Evolutionary conservation across 805 yeast species (phyloP).

Genomic region (Priceomyces haplophilus): DNA sequence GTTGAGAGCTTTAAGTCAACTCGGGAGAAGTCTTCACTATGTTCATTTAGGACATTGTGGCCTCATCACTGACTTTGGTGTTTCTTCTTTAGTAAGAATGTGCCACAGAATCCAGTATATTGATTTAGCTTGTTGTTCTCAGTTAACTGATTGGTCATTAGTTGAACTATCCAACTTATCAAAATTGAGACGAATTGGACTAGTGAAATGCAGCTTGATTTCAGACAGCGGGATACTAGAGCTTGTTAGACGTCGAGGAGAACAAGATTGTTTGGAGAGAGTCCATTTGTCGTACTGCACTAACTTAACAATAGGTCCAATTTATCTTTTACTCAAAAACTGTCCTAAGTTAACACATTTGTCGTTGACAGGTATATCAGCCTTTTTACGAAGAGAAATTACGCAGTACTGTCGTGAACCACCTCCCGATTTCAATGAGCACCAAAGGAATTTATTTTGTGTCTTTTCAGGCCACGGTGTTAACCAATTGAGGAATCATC

Average conservation of each 20-base stretch:
- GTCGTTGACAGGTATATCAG: conserved; percentile 85
- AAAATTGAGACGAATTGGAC: conserved; percentile 81
- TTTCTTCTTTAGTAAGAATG: conserved; percentile 63
- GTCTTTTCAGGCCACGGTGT: conserved; percentile 94
- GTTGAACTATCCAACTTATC: conserved; percentile 74
- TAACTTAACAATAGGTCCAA: conserved; percentile 73
- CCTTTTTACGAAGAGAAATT: conserved; percentile 84
- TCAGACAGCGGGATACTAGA: conserved; percentile 79
- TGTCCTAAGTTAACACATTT: conserved; percentile 89
- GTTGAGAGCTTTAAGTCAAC: conserved; percentile 61
- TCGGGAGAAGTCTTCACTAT: conserved; percentile 81
- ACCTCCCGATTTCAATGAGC: conserved; percentile 85
- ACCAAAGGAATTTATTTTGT: conserved; percentile 82
- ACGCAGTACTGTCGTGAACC: conserved; percentile 87
- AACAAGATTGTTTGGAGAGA: conserved; percentile 81
- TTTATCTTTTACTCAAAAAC: conserved; percentile 65
- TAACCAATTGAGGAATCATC: conserved; percentile 63
- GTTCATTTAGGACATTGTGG: conserved; percentile 93
- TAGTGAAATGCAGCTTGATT: conserved; percentile 86
- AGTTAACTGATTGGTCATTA: conserved; percentile 79
- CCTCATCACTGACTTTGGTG: conserved; percentile 86
- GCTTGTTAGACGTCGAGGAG: conserved; percentile 63
- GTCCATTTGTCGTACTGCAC: conserved; percentile 92
- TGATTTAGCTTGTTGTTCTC: conserved; percentile 92
- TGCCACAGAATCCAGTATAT: conserved; percentile 88